Evolutionary conservation across 164 flowering plant genomes (phyloP), one percentile per base, ranked within the genome.

Genomic region (Aristolochia californica): DNA sequence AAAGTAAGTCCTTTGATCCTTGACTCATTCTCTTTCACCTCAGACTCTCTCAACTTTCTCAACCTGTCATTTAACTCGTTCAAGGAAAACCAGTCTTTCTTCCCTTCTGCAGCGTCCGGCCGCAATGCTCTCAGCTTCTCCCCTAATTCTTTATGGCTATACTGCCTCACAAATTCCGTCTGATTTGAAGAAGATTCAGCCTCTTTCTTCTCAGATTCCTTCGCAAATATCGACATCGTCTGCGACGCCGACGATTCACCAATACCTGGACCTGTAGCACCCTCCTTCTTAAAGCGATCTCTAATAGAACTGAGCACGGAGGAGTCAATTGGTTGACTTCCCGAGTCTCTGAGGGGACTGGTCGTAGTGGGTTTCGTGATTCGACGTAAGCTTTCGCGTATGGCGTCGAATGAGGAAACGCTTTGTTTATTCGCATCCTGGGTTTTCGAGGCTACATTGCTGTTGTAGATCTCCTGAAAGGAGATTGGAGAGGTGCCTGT

Each of bases 41-140:
- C 95, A 40, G 71, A 49, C 70, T 72, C 83, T 67, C 81, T 79
- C 71, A 88, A 22, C 77, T 73, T 81, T 53, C 21, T 62, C 53
- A 91, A 59, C 76, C 97, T 76, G 68, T 84, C 86, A 74, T 70
- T 80, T 77, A 91, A 62, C 70, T 87, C 98, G 53, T 2, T 52
- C 52, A 91, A 23, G 0, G 94, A 81, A 49, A 88, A 91, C 79
- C 83, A 66, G 12, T 66, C 68, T 53, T 60, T 69, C 51, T 51
- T 63, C 51, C 55, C 56, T 45, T 48, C 57, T 17, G 20, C 24
- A 22, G 40, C 60, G 21, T 65, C 75, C 73, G 94, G 81, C 72
- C 91, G 73, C 60, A 87, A 69, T 61, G 17, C n/a, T 63, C 60
- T 65, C 68, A 88, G 67, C 69, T 77, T 85, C 68, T 69, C 52